Evolutionary conservation across 768 basidiomycete genomes (phyloP), one percentile per base, ranked within the genome.

Genomic region (Harrya chromipes): DNA sequence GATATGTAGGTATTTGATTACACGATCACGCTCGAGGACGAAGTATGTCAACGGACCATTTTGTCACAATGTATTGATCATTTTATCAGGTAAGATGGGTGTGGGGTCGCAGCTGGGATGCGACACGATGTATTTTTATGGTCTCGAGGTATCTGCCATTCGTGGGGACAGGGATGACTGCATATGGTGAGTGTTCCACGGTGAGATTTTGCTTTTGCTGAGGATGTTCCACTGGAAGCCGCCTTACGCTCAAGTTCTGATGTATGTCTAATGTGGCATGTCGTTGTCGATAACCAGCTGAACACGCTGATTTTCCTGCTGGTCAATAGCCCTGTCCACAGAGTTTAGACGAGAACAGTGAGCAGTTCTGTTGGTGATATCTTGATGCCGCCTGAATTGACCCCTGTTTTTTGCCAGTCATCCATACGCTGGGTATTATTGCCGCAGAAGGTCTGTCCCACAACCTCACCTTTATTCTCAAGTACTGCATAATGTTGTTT

Each of bases 81-180:
- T 26, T 24, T 24, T 10, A 4, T 36, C 23, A 62, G 60, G 58
- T 24, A 20, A 47, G 33, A n/a, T 62, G 52, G 52, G 43, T 63
- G 3, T 63, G 58, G 60, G 39, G 42, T 4, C 51, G 55, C n/a
- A 29, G 16, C 20, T 62, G 60, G 58, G 49, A 51, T 24, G 21
- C 4, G 12, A 57, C 55, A 1, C 55, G 58, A 21, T 11, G 46
- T 27, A 8, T 57, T 26, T 62, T 64, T 20, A 50, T 34, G 11
- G 16, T 43, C 16, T 63, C 60, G 6, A 61, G 59, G 24, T 62
- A 64, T 45, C 23, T 64, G 10, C 59, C 60, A 4, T 61, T 57
- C 23, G 29, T 36, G 6, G 58, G 55, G 6, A 10, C 17, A 27
- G 52, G 14, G 6, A 23, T 64, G 40, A 48, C 52, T 23, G 44